Evolutionary conservation across 306 rosid species (phyloP).

Genomic region (Arachis hypogaea): DNA sequence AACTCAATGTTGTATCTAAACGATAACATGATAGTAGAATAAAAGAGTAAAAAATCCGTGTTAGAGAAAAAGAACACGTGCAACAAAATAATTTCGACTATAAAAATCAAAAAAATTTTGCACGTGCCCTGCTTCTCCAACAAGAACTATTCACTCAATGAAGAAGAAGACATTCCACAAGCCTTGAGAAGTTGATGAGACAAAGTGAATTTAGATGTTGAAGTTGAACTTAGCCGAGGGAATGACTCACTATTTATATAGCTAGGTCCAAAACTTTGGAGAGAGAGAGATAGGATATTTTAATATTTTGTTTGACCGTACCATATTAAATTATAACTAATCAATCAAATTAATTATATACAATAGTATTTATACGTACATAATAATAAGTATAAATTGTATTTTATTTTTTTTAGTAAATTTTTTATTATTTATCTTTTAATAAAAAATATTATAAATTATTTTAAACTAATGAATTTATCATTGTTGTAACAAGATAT

Average conservation of each 20-base stretch:
- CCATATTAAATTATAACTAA: too few relatives aligned
- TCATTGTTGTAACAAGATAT: too few relatives aligned
- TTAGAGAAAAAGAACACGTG: constrained; percentile 99
- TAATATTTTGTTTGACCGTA: too few relatives aligned
- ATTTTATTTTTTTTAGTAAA: too few relatives aligned
- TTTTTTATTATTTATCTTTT: too few relatives aligned
- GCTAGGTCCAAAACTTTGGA: constrained; percentile 41
- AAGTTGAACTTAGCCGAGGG: constrained; percentile 34
- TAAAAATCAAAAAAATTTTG: constrained; percentile 44
- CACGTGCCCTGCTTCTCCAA: constrained; percentile 99
- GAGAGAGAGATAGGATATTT: constrained; percentile 16
- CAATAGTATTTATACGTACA: too few relatives aligned
- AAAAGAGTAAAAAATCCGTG: constrained; percentile 66
- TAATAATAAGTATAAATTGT: too few relatives aligned
- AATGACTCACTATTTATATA: constrained; percentile 64
- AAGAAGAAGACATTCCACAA: background rate
- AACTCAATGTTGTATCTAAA: background rate
- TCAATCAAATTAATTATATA: too few relatives aligned
- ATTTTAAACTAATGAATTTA: too few relatives aligned
- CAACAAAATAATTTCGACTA: constrained; percentile 43
- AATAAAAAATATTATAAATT: too few relatives aligned
- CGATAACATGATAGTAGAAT: constrained; percentile 21
- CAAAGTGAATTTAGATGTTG: background rate
- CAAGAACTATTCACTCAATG: constrained; percentile 69
- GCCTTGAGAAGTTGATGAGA: constrained; percentile 12